phyloP scores from a whole-genome alignment of 2,329 filamentous ascomycete genomes.

The Trichophyton mentagrophytes region DNA sequence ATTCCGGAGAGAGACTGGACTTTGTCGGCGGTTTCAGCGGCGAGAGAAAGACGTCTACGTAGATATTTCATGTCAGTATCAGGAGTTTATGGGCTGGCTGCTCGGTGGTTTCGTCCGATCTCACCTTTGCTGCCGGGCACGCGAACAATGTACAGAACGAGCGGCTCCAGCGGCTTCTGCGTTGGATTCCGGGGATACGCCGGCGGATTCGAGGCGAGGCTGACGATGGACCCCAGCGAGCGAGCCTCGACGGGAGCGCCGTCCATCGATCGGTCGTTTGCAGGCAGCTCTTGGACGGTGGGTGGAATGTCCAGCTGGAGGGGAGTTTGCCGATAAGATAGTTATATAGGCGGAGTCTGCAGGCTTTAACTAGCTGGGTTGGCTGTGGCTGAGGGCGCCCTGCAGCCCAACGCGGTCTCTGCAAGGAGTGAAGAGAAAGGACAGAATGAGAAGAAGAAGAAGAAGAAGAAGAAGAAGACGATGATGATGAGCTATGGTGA shows the following conservation, averaged over 20 bases:
- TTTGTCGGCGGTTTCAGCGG: slow-evolving; percentile 79
- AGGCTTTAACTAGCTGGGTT: not conserved
- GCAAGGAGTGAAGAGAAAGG: not conserved
- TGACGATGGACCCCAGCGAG: slow-evolving; percentile 67
- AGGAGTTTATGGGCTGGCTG: not conserved
- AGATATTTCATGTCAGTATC: not conserved
- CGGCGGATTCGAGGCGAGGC: slow-evolving; percentile 74
- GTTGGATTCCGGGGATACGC: slow-evolving; percentile 68
- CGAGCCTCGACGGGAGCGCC: slow-evolving; percentile 52
- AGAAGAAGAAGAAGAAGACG: not conserved
- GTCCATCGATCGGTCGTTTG: not conserved
- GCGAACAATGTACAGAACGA: slow-evolving; percentile 81
- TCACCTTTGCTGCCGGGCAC: slow-evolving; percentile 75
- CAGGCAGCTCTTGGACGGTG: not conserved
- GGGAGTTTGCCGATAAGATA: not conserved
- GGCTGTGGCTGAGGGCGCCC: not conserved
- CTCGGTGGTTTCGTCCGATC: slow-evolving; percentile 1
- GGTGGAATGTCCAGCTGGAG: not conserved
- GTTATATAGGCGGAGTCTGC: not conserved
- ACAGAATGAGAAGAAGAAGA: not conserved
- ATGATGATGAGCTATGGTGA: not conserved
- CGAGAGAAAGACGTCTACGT: slow-evolving; percentile 75
- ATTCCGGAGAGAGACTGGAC: slow-evolving; percentile 67
- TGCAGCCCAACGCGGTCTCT: not conserved
- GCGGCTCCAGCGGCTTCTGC: slow-evolving; percentile 52